phyloP scores from a whole-genome alignment of 1,139 yeast species.

The Taiozyma sp. region DNA sequence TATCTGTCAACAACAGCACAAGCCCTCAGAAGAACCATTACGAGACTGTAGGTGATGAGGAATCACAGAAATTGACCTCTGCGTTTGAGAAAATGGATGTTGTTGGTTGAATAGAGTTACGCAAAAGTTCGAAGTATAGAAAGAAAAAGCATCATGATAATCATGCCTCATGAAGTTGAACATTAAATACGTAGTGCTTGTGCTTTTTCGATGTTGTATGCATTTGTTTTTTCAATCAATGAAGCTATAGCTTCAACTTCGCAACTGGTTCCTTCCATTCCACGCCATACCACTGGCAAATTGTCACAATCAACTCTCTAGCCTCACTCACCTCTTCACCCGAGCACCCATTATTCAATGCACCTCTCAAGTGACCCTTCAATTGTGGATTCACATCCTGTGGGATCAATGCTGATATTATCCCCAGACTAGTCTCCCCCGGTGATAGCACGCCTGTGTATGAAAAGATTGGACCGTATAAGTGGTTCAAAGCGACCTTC shows the following conservation, averaged over 20 bases:
- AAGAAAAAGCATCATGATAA: background rate
- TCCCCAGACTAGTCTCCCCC: slow-evolving; percentile 71
- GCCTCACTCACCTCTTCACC: slow-evolving; percentile 57
- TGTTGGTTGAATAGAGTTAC: slow-evolving; percentile 2
- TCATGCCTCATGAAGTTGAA: background rate
- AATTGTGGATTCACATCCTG: slow-evolving; percentile 94
- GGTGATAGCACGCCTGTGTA: slow-evolving; percentile 59
- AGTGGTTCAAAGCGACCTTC: slow-evolving; percentile 66
- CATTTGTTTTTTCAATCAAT: no score
- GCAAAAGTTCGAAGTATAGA: background rate
- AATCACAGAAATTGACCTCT: background rate
- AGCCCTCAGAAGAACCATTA: background rate
- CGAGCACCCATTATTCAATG: slow-evolving; percentile 73
- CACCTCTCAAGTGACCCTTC: slow-evolving; percentile 87
- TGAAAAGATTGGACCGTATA: slow-evolving; percentile 74
- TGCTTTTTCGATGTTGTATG: no score
- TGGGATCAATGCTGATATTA: slow-evolving; percentile 79
- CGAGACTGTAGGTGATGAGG: slow-evolving; percentile 1
- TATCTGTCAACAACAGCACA: slow-evolving; percentile 3
- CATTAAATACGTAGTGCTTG: background rate
- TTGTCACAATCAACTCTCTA: slow-evolving; percentile 57
- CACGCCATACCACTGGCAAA: slow-evolving; percentile 75
- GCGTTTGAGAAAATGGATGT: slow-evolving; percentile 12
- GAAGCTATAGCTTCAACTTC: slow-evolving; percentile 3
- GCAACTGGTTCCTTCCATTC: slow-evolving; percentile 45